phyloP scores from a whole-genome alignment of 495 filamentous ascomycete genomes.

The Podospora pseudocomata region DNA sequence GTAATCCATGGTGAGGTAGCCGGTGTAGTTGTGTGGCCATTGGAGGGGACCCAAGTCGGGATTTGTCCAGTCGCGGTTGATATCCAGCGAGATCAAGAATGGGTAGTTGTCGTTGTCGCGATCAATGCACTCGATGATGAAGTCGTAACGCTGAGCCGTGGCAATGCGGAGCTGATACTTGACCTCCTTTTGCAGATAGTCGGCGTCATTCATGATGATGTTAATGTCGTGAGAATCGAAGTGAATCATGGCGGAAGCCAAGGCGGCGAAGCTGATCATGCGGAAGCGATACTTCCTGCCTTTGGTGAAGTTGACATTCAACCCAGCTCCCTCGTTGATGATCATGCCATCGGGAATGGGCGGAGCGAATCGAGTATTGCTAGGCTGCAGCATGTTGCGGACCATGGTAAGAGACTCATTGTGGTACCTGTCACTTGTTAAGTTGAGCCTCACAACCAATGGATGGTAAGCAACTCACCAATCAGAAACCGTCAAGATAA shows the following conservation, averaged over 20 bases:
- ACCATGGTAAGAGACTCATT: conserved; percentile 53
- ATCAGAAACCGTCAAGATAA: conserved; percentile 56
- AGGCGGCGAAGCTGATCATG: conserved; percentile 67
- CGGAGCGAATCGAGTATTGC: conserved; percentile 53
- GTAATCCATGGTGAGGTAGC: conserved; percentile 63
- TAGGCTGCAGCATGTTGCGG: conserved; percentile 48
- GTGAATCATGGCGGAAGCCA: conserved; percentile 58
- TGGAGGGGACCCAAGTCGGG: conserved; percentile 24
- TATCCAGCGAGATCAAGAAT: conserved; percentile 49
- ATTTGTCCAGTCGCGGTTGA: conserved; percentile 43
- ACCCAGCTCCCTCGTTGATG: conserved; percentile 62
- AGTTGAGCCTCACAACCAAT: neutral
- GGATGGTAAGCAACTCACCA: conserved; percentile 32
- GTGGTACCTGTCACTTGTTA: conserved; percentile 35
- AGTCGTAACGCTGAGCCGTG: conserved; percentile 62
- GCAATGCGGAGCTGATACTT: conserved; percentile 45
- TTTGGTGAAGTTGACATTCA: conserved; percentile 57
- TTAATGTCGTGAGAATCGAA: conserved; percentile 61
- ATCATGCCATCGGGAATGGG: conserved; percentile 59
- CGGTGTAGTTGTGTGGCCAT: conserved; percentile 45
- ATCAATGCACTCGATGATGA: conserved; percentile 44
- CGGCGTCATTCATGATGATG: conserved; percentile 53
- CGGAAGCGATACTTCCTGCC: conserved; percentile 76
- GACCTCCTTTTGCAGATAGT: conserved; percentile 35
- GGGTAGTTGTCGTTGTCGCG: conserved; percentile 52